Base-by-base conservation (phyloP, 768 basidiomycete genomes). In the Pulveroboletus ravenelii region DNA sequence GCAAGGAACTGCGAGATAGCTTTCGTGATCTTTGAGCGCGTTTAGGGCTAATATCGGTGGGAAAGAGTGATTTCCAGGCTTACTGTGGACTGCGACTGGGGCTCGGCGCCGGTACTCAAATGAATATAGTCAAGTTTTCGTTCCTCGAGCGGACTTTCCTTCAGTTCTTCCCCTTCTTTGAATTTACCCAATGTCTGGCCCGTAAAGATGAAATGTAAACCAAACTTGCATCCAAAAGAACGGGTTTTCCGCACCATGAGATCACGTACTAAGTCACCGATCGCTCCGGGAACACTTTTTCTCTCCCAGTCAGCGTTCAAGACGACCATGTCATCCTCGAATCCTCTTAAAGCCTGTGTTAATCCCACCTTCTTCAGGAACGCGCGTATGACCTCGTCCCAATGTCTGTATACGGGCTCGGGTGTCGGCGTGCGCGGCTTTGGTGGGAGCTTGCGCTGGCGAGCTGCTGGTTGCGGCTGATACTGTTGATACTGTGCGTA, bases 1-100 rank as follows among this genome's bases (percentile, higher is more conserved):
- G 87, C 85, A 1, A 92, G 77, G 49, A 91, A 85, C 39, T 71
- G 64, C 3, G 89, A 87, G 29, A 92, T 84, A 6, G 80, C 79
- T 63, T 79, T 85, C 51, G 78, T 89, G 30, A 83, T 72, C 89
- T 87, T 56, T 1, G 14, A 20, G 41, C 41, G 51, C 44, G 48
- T 25, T 46, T 62, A 41, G 40, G 39, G 56, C 46, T 30, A 39
- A 37, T 34, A 15, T 8, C 0, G 23, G 17, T 30, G 18, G 45
- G 10, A 12, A 30, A 34, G 27, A n/a, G 32, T 10, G 10, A 10
- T n/a, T 23, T 30, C 50, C 12, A 47, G 49, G 72, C 80, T 67
- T 57, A 89, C 88, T 48, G 79, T 76, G 38, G 78, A 75, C 61
- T 75, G 87, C 10, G 84, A 74, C 37, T 72, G 73, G 3, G 81